These are phyloP conservation scores for Lupinus albus DNA, from an alignment of 306 rosid genomes.

Conservation along the genomic window DNA sequence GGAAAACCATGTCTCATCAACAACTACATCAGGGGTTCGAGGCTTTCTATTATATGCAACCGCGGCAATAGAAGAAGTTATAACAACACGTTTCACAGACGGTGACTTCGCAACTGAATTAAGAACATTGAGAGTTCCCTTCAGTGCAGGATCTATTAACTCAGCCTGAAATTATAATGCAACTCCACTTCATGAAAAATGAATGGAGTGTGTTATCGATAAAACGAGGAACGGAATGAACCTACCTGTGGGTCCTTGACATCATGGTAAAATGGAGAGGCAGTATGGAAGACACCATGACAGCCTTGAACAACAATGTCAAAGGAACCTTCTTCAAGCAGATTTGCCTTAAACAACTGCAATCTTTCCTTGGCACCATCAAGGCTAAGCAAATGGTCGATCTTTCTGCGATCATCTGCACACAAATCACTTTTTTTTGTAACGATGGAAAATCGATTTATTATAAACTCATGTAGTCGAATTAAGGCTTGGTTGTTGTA, in stretches of 20 bases:
- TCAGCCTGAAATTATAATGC: constrained; percentile 27
- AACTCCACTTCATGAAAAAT: background rate
- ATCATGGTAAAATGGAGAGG: constrained; percentile 50
- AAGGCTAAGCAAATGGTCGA: constrained; percentile 45
- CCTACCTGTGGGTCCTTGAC: constrained; percentile 54
- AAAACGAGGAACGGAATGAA: background rate
- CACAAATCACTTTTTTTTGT: background rate
- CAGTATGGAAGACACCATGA: constrained; percentile 59
- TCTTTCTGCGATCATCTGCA: constrained; percentile 51
- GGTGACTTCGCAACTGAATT: constrained; percentile 35
- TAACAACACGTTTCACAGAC: constrained; percentile 40
- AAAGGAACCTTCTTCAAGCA: constrained; percentile 62
- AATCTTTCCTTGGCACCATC: constrained; percentile 67
- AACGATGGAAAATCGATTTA: too few relatives aligned
- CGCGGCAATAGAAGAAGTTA: constrained; percentile 44
- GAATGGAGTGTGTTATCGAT: background rate
- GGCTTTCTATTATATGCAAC: constrained; percentile 36
- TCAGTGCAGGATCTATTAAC: constrained; percentile 42
- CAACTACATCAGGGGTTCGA: constrained; percentile 38
- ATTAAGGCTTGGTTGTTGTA: too few relatives aligned
- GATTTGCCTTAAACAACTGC: constrained; percentile 51
- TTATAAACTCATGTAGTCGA: too few relatives aligned
- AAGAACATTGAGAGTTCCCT: constrained; percentile 46
- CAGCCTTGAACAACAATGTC: constrained; percentile 54
- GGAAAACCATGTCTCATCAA: constrained; percentile 35